These are phyloP conservation scores for Acephala macrosclerotiorum DNA, from an alignment of 2,329 filamentous ascomycete species.

Conservation along the genomic window DNA sequence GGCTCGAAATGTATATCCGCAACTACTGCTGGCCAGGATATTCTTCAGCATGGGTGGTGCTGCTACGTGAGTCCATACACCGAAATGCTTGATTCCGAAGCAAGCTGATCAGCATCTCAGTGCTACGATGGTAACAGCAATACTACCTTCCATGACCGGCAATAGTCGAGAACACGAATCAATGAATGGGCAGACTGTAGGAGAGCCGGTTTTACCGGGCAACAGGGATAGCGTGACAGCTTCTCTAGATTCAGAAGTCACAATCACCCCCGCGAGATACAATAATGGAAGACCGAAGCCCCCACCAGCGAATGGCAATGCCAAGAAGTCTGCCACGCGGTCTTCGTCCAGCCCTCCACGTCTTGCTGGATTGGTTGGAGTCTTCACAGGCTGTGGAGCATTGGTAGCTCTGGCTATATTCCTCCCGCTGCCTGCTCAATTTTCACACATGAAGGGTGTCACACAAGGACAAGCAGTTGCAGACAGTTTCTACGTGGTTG, in stretches of 20 bases:
- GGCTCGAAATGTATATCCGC: constrained; percentile 85
- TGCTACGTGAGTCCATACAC: constrained; percentile 67
- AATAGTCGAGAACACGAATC: constrained; percentile 41
- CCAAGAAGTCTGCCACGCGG: constrained; percentile 26
- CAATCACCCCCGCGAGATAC: constrained; percentile 73
- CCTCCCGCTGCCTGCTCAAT: constrained; percentile 83
- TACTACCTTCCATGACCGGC: constrained; percentile 76
- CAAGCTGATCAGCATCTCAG: constrained; percentile 44
- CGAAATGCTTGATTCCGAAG: background rate
- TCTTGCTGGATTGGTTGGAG: constrained; percentile 87
- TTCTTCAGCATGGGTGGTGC: constrained; percentile 91
- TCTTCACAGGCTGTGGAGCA: constrained; percentile 92
- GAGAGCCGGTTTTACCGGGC: constrained; percentile 31
- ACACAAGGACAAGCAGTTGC: constrained; percentile 78
- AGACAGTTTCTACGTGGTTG: constrained; percentile 89
- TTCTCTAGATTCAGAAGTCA: constrained; percentile 76
- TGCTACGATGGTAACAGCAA: constrained; percentile 96
- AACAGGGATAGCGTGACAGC: constrained; percentile 65
- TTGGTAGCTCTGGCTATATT: constrained; percentile 84
- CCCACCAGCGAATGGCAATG: constrained; percentile 15
- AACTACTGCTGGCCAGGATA: constrained; percentile 82
- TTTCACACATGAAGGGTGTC: constrained; percentile 74
- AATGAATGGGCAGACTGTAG: constrained; percentile 31
- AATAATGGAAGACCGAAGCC: constrained; percentile 27
- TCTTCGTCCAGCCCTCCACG: constrained; percentile 58